Base-by-base conservation (phyloP, 1,284 basidiomycete species). In the Ceratobasidium theobromae region DNA sequence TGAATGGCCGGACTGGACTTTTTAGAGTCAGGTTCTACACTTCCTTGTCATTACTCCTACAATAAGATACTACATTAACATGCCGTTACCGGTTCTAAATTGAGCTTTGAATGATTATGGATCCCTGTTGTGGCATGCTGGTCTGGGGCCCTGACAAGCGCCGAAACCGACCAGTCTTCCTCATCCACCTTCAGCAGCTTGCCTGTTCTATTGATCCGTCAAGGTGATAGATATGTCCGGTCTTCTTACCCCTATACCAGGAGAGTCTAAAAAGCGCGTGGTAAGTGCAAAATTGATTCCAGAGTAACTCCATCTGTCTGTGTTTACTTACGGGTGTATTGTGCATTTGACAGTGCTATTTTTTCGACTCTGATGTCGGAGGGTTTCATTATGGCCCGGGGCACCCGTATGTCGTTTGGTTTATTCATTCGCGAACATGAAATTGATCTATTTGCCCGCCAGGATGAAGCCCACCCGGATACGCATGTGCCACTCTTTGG, bases 371-470 rank as follows among this genome's bases (percentile, higher is more conserved):
- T 18, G 97, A 99, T 77, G 94, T 97, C 74, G 95, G 95, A 48
- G 95, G 95, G 67, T 98, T 97, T 76, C 95, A 98, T 76, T 98
- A 98, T 87, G 95, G 95, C 1, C 95, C 95, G 48, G 95, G 95
- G 49, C 88, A 91, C 74, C 86, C 88, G 88, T 91, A 48, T 21
- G 51, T 65, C n/a, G 2, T 48, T 48, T 46, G 21, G 16, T 32
- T 18, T 57, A 65, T 43, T 67, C 12, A 16, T 30, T 40, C 60
- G 54, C 41, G 14, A 48, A 4, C 52, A 73, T 76, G 75, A 4
- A 77, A 80, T 68, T 78, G 77, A 0, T 46, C 11, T 23, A 18
- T 16, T 2, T 33, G 21, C 16, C 25, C 23, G 55, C 32, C 65
- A 92, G 89, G 45, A 97, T 97, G 94, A 97, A 98, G 76, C 95